Evolutionary conservation across 2,329 filamentous ascomycete species (phyloP).

Genomic region (Dryadomyces quercivorus): DNA sequence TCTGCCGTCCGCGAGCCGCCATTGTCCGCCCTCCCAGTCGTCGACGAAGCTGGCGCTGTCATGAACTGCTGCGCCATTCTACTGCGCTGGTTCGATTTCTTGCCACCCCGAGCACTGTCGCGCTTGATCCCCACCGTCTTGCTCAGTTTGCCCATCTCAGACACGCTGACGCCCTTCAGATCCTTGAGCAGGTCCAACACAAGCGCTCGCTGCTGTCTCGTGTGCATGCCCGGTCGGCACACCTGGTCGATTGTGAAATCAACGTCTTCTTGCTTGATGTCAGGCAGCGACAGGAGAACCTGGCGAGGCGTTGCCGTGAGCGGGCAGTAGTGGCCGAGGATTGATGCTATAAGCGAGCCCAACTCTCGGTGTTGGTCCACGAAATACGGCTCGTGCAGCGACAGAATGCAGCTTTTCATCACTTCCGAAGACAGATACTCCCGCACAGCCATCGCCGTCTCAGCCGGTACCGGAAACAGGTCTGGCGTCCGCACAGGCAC

Average conservation of each 20-base stretch:
- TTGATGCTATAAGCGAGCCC: slow-evolving; percentile 73
- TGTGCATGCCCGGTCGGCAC: slow-evolving; percentile 42
- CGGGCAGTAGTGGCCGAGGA: slow-evolving; percentile 64
- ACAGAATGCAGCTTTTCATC: slow-evolving; percentile 78
- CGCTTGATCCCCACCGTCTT: slow-evolving; percentile 31
- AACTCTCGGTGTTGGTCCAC: slow-evolving; percentile 92
- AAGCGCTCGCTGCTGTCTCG: slow-evolving; percentile 67
- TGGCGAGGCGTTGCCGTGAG: slow-evolving; percentile 58
- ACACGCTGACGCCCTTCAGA: slow-evolving; percentile 80
- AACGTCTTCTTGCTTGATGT: slow-evolving; percentile 57
- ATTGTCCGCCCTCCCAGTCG: slow-evolving; percentile 11
- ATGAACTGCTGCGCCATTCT: slow-evolving; percentile 57
- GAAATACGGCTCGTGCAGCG: slow-evolving; percentile 90
- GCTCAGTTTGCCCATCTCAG: slow-evolving; percentile 78
- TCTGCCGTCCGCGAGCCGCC: slow-evolving; percentile 4
- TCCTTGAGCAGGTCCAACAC: slow-evolving; percentile 78
- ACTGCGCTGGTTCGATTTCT: slow-evolving; percentile 32
- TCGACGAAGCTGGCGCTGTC: slow-evolving; percentile 29
- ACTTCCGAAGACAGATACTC: slow-evolving; percentile 87
- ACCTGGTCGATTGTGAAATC: slow-evolving; percentile 50
- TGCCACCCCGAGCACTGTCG: slow-evolving; percentile 17
- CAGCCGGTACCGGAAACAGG: slow-evolving; percentile 32
- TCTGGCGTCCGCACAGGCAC: slow-evolving; percentile 11
- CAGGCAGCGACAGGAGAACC: slow-evolving; percentile 70
- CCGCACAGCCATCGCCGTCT: slow-evolving; percentile 56